A percentile compares a stretch with the other conserved stretches of the same genome.
Evolutionary conservation across 225 moss, liverwort and hornwort species (phyloP).

Genomic region (Ulota crispa): DNA sequence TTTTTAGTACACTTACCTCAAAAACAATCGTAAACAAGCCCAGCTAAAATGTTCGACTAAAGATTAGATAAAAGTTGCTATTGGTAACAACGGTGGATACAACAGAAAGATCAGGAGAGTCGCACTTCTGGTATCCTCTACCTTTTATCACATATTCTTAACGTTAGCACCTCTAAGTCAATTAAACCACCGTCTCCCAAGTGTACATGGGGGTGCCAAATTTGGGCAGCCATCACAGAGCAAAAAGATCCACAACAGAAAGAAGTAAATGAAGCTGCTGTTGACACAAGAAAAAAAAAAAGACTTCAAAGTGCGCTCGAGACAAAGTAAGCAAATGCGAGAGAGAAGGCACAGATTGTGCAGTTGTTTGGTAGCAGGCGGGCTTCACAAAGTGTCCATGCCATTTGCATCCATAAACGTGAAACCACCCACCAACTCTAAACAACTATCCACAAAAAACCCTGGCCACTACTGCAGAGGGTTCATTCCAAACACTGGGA

Average conservation of each 20-base stretch:
- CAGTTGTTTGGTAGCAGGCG: background rate
- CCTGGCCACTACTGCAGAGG: slow-evolving; percentile 7
- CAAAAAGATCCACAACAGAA: background rate
- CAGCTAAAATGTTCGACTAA: too few relatives aligned
- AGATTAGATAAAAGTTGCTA: too few relatives aligned
- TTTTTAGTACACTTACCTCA: too few relatives aligned
- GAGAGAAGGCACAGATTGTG: background rate
- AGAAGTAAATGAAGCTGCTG: background rate
- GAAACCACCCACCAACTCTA: background rate
- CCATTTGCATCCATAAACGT: background rate
- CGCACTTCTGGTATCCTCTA: background rate
- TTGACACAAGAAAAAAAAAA: background rate
- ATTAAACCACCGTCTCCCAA: background rate
- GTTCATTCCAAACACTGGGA: slow-evolving; percentile 6
- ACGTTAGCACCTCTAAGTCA: background rate
- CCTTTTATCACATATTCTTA: background rate
- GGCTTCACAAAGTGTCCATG: slow-evolving; percentile 8
- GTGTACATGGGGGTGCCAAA: background rate
- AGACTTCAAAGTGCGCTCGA: slow-evolving; percentile 7
- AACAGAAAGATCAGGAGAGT: too few relatives aligned
- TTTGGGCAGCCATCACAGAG: background rate
- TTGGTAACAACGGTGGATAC: too few relatives aligned
- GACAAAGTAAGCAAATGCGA: slow-evolving; percentile 2
- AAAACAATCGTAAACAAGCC: too few relatives aligned
- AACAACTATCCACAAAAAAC: slow-evolving; percentile 20